phyloP scores from a whole-genome alignment of 202 grass and related monocot species.

The Saccharum hybrid region DNA sequence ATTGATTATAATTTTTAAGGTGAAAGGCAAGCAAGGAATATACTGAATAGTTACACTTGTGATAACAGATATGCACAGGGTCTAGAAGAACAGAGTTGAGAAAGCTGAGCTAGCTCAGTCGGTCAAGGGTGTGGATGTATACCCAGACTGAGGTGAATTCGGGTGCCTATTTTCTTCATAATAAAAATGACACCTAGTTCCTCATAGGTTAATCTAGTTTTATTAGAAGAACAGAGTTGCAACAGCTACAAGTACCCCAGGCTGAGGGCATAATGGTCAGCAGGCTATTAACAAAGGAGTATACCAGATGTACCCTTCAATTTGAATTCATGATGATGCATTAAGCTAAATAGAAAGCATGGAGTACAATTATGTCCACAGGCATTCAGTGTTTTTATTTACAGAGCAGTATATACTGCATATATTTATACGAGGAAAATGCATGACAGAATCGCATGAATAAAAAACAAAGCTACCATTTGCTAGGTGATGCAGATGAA shows the following conservation, averaged over 20 bases:
- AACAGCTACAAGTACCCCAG: background rate
- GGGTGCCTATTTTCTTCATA: background rate
- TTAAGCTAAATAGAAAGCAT: background rate
- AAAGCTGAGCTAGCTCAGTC: background rate
- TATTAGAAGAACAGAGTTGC: background rate
- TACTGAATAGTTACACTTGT: background rate
- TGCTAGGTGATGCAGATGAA: slow-evolving; percentile 15
- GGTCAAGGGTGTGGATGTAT: background rate
- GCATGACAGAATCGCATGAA: background rate
- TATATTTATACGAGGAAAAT: slow-evolving; percentile 29
- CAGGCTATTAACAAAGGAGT: background rate
- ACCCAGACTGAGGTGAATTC: background rate
- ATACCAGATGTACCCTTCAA: slow-evolving; percentile 9
- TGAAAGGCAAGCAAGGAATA: background rate
- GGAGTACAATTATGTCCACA: background rate
- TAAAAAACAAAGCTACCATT: slow-evolving; percentile 10
- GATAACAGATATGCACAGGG: background rate
- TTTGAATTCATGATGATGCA: slow-evolving; percentile 1
- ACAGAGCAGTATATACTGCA: background rate
- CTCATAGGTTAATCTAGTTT: background rate
- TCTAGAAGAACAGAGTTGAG: background rate
- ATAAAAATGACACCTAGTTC: background rate
- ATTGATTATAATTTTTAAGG: background rate
- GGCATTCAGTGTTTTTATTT: background rate
- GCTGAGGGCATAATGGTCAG: background rate